Conservation (phyloP, 306 rosid genomes). For the Carpinus fangiana region DNA sequence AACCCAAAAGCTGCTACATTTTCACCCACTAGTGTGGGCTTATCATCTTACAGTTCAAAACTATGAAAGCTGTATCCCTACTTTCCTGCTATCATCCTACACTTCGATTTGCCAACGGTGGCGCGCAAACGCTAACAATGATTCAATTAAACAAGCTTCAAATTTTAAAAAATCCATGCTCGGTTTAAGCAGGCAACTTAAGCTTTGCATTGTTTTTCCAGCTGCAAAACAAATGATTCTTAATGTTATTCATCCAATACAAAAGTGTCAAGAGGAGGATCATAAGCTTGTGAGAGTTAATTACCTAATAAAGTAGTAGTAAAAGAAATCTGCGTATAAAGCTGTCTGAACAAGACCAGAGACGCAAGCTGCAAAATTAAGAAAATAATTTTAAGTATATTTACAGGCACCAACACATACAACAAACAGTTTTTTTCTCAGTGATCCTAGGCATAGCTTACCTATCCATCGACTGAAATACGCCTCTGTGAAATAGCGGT, state of each 20-base stretch:
- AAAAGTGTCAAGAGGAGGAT: background rate
- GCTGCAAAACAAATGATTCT: constrained; percentile 51
- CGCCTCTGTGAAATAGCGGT: constrained; percentile 81
- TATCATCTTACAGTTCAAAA: constrained; percentile 13
- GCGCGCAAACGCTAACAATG: constrained; percentile 12
- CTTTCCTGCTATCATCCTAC: background rate
- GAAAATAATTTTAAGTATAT: constrained; percentile 24
- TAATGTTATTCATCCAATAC: constrained; percentile 6
- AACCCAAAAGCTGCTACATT: constrained; percentile 8
- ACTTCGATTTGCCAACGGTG: background rate
- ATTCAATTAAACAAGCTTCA: constrained; percentile 33
- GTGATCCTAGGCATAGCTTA: constrained; percentile 25
- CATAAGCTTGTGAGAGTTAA: constrained; percentile 3
- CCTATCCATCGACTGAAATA: constrained; percentile 81
- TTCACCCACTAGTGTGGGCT: constrained; percentile 4
- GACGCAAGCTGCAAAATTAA: constrained; percentile 57
- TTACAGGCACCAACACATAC: background rate
- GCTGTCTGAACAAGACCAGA: constrained; percentile 95
- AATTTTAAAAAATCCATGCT: constrained; percentile 29
- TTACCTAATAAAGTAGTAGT: constrained; percentile 89
- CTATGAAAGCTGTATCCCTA: constrained; percentile 1
- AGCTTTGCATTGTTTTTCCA: constrained; percentile 92
- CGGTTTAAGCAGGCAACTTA: constrained; percentile 76
- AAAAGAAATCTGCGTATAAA: constrained; percentile 94
- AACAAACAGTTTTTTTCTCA: constrained; percentile 13